A percentile compares a stretch with the other conserved stretches of the same genome.
phyloP scores from a whole-genome alignment of 1,284 basidiomycete species.

The Ustilago vetiveriae region DNA sequence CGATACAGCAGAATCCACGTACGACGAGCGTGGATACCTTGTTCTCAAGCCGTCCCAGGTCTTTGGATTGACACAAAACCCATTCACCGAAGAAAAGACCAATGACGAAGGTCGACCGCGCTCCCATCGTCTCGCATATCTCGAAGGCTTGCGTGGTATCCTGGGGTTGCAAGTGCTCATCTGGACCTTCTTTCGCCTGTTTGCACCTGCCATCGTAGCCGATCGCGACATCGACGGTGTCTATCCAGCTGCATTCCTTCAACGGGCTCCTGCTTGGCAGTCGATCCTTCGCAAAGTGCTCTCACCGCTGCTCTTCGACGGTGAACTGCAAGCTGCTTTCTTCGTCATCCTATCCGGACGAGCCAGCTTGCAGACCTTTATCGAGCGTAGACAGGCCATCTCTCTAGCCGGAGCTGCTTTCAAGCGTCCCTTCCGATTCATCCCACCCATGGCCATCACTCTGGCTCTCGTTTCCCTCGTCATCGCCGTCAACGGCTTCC shows the following conservation, averaged over 20 bases:
- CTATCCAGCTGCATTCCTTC: constrained; percentile 40
- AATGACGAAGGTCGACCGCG: constrained; percentile 42
- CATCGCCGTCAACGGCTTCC: constrained; percentile 42
- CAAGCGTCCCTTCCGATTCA: constrained; percentile 52
- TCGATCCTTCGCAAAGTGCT: constrained; percentile 47
- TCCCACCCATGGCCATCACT: constrained; percentile 46
- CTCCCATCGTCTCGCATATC: constrained; percentile 14
- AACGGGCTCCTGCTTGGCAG: constrained; percentile 35
- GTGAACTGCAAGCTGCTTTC: constrained; percentile 46
- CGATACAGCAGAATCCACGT: constrained; percentile 1
- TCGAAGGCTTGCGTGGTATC: constrained; percentile 51
- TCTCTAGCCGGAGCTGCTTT: constrained; percentile 50
- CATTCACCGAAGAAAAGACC: constrained; percentile 20
- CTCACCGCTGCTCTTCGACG: constrained; percentile 51
- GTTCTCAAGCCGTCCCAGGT: constrained; percentile 23
- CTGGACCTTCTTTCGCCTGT: constrained; percentile 57
- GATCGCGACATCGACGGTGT: constrained; percentile 45
- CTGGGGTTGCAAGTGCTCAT: constrained; percentile 51
- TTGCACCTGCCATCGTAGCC: constrained; percentile 53
- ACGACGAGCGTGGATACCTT: constrained; percentile 36
- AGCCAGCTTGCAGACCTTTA: constrained; percentile 44
- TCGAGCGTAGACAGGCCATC: constrained; percentile 45
- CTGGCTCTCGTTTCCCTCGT: constrained; percentile 44
- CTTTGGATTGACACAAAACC: constrained; percentile 26
- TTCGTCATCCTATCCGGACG: constrained; percentile 53